Percentiles rank a stretch among this genome's conserved stretches.
Evolutionary conservation across 257 asterid genomes (phyloP).

Genomic region (Asclepias syriaca): DNA sequence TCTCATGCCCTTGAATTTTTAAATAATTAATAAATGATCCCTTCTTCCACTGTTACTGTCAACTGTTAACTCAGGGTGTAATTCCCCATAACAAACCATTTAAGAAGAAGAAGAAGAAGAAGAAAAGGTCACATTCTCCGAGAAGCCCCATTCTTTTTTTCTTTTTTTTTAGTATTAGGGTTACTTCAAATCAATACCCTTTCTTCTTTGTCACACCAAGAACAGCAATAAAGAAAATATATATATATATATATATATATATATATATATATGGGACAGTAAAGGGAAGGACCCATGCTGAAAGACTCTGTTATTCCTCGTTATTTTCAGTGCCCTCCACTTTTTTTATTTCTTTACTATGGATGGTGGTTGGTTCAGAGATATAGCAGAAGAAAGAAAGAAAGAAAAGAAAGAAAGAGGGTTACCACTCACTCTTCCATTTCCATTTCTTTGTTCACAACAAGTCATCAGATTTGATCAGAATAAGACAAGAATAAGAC

Average conservation of each 20-base stretch:
- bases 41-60: not conserved
- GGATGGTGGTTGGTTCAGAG: not conserved
- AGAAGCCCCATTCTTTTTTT: not conserved
- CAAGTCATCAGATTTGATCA: slow-evolving; percentile 2
- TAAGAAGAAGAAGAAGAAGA: not conserved
- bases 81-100: not conserved
- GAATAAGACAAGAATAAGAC: too few relatives aligned
- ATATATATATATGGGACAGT: not conserved
- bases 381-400: too few relatives aligned
- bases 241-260: too few relatives aligned
- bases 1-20: too few relatives aligned
- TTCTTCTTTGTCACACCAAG: not conserved
- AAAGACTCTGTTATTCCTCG: slow-evolving; percentile 6
- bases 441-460: not conserved
- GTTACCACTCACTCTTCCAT: slow-evolving; percentile 9
- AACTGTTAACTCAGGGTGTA: not conserved
- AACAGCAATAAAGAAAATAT: too few relatives aligned
- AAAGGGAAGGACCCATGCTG: slow-evolving; percentile 12
- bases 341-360: not conserved
- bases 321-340: slow-evolving; percentile 1
- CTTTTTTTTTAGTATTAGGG: not conserved
- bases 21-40: too few relatives aligned
- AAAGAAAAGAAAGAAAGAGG: too few relatives aligned
- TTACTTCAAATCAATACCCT: not conserved
- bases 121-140: not conserved